These are phyloP conservation scores for Phytophthora boehmeriae DNA, from an alignment of 352 stramenopile species.

Conservation along the genomic window DNA sequence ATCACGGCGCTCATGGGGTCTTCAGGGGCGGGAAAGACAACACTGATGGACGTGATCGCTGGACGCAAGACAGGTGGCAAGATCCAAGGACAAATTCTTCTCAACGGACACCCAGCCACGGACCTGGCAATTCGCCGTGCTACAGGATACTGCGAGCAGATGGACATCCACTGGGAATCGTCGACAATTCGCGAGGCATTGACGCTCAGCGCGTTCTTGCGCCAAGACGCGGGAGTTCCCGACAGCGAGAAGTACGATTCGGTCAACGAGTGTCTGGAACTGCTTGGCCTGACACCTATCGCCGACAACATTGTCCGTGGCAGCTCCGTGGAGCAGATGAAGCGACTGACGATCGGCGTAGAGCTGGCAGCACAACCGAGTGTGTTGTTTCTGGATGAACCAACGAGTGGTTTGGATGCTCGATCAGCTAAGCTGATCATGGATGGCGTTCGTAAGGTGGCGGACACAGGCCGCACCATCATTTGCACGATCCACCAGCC, in stretches of 20 bases:
- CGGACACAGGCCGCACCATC: too few relatives aligned
- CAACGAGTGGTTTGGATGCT: slow-evolving; percentile 8
- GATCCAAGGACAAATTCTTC: slow-evolving; percentile 83
- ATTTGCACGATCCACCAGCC: not conserved
- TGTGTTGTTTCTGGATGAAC: slow-evolving; percentile 23
- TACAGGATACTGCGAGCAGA: slow-evolving; percentile 39
- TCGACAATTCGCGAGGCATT: slow-evolving; percentile 54
- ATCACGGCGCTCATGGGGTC: slow-evolving; percentile 79
- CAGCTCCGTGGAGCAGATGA: slow-evolving; percentile 26
- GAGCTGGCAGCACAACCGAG: slow-evolving; percentile 24
- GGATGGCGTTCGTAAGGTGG: too few relatives aligned
- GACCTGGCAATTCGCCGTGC: slow-evolving; percentile 34
- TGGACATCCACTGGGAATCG: slow-evolving; percentile 38
- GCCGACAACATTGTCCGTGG: slow-evolving; percentile 39
- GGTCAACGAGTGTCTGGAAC: slow-evolving; percentile 42
- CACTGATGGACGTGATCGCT: slow-evolving; percentile 95
- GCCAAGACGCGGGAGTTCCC: slow-evolving; percentile 10
- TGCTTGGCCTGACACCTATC: slow-evolving; percentile 33
- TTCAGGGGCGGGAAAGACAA: slow-evolving; percentile 92
- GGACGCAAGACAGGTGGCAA: slow-evolving; percentile 90
- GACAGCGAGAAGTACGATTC: slow-evolving; percentile 20
- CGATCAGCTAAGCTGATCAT: too few relatives aligned
- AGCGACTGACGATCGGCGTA: slow-evolving; percentile 16
- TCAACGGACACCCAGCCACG: slow-evolving; percentile 86
- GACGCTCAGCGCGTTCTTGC: slow-evolving; percentile 23